Evolutionary conservation across 176 grass and related monocot genomes (phyloP).

Genomic region (Eremochloa ophiuroides): DNA sequence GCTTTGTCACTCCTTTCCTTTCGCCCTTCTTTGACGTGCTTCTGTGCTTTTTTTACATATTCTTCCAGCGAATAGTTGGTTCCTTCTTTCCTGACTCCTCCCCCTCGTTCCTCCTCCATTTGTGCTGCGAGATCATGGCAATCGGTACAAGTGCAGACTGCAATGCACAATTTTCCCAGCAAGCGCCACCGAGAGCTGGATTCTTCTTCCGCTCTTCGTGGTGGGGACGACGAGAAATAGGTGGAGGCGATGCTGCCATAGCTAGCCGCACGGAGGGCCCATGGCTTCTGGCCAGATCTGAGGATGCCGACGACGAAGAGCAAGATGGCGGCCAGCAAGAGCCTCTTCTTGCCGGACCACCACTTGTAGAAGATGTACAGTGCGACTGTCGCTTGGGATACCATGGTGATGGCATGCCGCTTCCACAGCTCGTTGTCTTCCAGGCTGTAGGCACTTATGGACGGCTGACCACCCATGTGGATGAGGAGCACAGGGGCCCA

Average conservation of each 20-base stretch:
- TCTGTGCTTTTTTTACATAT: not conserved
- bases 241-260: not conserved
- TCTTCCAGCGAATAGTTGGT: not conserved
- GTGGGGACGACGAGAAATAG: not conserved
- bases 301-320: not conserved
- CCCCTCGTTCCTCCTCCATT: not conserved
- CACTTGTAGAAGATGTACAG: no score
- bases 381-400: no score
- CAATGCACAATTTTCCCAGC: no score
- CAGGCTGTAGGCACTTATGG: no score
- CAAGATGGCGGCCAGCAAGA: not conserved
- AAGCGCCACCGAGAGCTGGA: not conserved
- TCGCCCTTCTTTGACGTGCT: not conserved
- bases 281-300: not conserved
- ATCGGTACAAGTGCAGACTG: not conserved
- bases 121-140: fast-evolving
- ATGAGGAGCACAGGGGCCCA: no score
- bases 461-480: no score
- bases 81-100: not conserved
- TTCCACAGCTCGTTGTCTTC: no score
- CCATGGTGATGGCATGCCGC: no score
- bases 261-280: not conserved
- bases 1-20: not conserved
- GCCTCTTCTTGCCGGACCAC: not conserved
- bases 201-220: not conserved